These are phyloP conservation scores for Sindora glabra DNA, from an alignment of 306 rosid species.

Conservation along the genomic window DNA sequence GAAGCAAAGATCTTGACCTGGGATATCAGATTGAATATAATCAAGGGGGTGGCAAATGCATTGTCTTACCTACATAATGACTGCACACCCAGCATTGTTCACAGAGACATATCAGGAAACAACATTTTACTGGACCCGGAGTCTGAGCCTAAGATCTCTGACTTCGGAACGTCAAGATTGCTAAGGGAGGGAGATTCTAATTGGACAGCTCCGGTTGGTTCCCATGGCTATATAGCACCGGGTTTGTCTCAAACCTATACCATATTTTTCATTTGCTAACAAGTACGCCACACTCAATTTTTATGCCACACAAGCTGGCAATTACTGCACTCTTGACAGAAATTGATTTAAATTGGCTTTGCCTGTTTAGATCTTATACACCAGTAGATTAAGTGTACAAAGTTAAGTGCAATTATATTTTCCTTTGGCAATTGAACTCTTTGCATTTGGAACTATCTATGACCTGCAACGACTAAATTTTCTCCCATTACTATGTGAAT, in stretches of 20 bases:
- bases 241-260: slow-evolving; percentile 10
- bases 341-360: too few species aligned
- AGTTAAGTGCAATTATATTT: too few species aligned
- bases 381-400: too few species aligned
- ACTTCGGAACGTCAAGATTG: slow-evolving; percentile 24
- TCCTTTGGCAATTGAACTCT: background rate
- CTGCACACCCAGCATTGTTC: slow-evolving; percentile 21
- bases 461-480: background rate
- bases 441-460: background rate
- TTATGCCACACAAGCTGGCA: too few species aligned
- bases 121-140: slow-evolving; percentile 14
- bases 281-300: too few species aligned
- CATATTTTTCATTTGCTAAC: too few species aligned
- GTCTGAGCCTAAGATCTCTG: slow-evolving; percentile 20
- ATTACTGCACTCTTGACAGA: too few species aligned
- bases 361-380: too few species aligned
- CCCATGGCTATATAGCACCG: slow-evolving; percentile 26
- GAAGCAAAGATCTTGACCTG: slow-evolving; percentile 18
- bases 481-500: background rate
- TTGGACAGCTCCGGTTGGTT: slow-evolving; percentile 22
- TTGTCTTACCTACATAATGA: slow-evolving; percentile 22
- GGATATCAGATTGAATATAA: slow-evolving; percentile 14
- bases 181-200: slow-evolving; percentile 9
- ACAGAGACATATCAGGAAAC: slow-evolving; percentile 23
- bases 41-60: slow-evolving; percentile 24